Evolutionary conservation across 2,329 filamentous ascomycete species (phyloP), one percentile per base, ranked within the genome.

Genomic region (Penicillium sclerotiorum): DNA sequence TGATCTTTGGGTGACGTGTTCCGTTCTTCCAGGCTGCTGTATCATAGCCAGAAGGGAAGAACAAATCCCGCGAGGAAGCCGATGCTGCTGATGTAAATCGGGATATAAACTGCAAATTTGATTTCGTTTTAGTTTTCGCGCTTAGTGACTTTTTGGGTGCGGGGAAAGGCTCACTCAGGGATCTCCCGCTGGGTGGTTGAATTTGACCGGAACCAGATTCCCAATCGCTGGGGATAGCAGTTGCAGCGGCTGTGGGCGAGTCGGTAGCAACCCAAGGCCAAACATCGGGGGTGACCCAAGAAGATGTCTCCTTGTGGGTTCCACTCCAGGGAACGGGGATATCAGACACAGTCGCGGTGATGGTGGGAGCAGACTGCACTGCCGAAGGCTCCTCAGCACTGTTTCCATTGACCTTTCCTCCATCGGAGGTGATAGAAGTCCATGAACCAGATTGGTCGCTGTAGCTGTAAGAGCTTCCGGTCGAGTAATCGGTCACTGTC

Each of bases 401-500:
- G 27, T 88, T 69, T 23, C 82, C 83, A 69, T 90, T 90, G 69
- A 97, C 77, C 57, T 77, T 72, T 53, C 94, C 94, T 57, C 85
- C 91, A n/a, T 87, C 81, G 45, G 93, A 85, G 61, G 82, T 73
- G 70, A 99, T 97, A 41, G 89, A 93, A 58, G 83, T 66, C 89
- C 90, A 96, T 18, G 78, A 82, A 40, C 94, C 94, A 40, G 81
- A 86, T 30, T 80, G 82, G 68, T 94, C 89, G 58, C 82, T 82
- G 75, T 97, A 99, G 49, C 76, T 78, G 78, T 99, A 99, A 56
- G 87, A 77, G 15, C 81, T 86, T 46, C 94, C 94, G 1, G 92
- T 96, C 18, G 92, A 96, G 77, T 97, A 99, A 76, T 99, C 94
- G 44, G 86, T 86, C 35, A 96, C 83, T 47, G 81, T 78, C 60